Evolutionary conservation across 2,329 filamentous ascomycete species (phyloP), one percentile per base, ranked within the genome.

Genomic region (Plenodomus tracheiphilus): DNA sequence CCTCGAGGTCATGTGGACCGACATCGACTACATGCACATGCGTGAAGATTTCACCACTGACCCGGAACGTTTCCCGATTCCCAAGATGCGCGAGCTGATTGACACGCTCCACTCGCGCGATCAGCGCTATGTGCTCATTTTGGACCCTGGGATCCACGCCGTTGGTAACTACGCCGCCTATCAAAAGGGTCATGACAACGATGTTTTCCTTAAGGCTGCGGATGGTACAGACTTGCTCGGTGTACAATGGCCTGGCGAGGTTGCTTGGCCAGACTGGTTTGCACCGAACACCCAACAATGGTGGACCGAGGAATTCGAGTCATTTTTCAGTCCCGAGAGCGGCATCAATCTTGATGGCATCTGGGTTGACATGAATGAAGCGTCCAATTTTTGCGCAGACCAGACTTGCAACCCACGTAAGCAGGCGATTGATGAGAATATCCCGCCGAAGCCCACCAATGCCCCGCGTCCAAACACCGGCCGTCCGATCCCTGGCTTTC

Each of bases 251-350:
- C 86, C 89, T 5, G 89, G 89, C 39, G 80, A 84, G 13, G 82
- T 85, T 0, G 86, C 81, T 10, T 91, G 85, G 71, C 87, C 87
- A 0, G 89, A 93, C 67, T 93, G 88, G 88, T 91, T 91, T 64
- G 75, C 84, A 16, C 78, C 80, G 7, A 83, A 83, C 43, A 82
- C 84, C 1, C 79, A 84, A 40, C 62, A 73, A 1, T 94, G 85
- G 70, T 93, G 89, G 89, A 84, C 84, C 55, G 77, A 78, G 4
- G 81, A 92, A 64, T 86, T 93, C 58, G 69, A 65, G 0, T 68
- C 64, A 1, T 89, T 89, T 74, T 91, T 92, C 73, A 70, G 79
- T 51, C 71, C 80, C 0, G 75, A 84, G 0, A 78, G 73, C 2
- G 89, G 88, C 22, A 78, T 93, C 15, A 83, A 92, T 56, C 86